Conservation (phyloP, 495 filamentous ascomycete genomes). For the Xylaria sp. region DNA sequence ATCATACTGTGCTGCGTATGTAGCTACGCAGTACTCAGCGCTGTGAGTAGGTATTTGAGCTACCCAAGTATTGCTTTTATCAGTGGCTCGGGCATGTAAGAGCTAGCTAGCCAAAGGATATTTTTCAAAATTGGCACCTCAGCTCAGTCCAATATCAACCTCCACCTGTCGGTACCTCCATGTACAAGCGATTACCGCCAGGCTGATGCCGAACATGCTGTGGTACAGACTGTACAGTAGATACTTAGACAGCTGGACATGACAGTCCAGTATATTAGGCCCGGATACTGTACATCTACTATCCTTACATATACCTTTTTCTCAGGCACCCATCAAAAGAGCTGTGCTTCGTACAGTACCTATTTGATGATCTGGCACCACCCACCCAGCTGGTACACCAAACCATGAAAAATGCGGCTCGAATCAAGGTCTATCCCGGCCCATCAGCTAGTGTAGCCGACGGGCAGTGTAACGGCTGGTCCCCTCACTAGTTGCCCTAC, state of each 20-base stretch:
- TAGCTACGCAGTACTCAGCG: not conserved
- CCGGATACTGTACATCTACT: not conserved
- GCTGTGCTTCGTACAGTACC: not conserved
- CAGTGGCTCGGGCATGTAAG: constrained; percentile 11
- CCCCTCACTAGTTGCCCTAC: constrained; percentile 6
- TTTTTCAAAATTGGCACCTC: not conserved
- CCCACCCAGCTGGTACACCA: constrained; percentile 24
- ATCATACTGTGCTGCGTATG: too few species aligned
- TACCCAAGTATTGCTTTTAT: not conserved
- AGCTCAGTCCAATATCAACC: not conserved
- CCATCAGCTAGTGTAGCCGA: not conserved
- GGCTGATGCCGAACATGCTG: not conserved
- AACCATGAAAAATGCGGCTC: constrained; percentile 10
- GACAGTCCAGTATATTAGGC: not conserved
- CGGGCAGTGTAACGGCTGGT: constrained; percentile 10
- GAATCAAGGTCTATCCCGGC: constrained; percentile 11
- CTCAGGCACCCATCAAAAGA: constrained; percentile 12
- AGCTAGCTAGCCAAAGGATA: not conserved
- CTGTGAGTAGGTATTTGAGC: not conserved
- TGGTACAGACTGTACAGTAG: not conserved
- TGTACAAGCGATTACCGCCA: not conserved
- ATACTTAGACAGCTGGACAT: not conserved
- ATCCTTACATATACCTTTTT: not conserved
- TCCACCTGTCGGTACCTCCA: not conserved
- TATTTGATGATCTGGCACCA: constrained; percentile 20